Percentiles rank a stretch among this genome's conserved stretches.
Conservation (phyloP, 2,329 filamentous ascomycete species). For the Tolypocladium ophioglossoides region DNA sequence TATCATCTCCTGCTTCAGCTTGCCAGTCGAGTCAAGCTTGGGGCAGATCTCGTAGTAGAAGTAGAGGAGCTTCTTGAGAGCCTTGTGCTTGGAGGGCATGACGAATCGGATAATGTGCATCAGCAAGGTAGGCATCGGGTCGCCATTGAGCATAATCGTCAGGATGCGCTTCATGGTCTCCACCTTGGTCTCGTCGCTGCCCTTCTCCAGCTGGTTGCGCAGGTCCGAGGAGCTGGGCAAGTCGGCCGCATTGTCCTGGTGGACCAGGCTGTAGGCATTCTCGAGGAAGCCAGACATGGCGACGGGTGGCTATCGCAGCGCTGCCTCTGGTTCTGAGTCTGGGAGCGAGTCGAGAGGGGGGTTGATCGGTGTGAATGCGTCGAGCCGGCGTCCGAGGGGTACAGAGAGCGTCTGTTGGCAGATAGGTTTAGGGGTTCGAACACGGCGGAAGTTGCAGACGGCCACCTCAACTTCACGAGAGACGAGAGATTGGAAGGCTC, state of each 20-base stretch:
- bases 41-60: slow-evolving; percentile 99
- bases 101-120: slow-evolving; percentile 99
- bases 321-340: not conserved
- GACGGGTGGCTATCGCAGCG: slow-evolving; percentile 19
- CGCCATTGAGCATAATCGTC: slow-evolving; percentile 95
- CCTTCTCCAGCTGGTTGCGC: slow-evolving; percentile 87
- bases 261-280: slow-evolving; percentile 90
- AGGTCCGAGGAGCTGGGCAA: slow-evolving; percentile 84
- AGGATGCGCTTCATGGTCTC: slow-evolving; percentile 95
- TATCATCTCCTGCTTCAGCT: slow-evolving; percentile 99
- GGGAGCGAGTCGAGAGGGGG: no score
- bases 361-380: not conserved
- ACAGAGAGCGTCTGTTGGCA: not conserved
- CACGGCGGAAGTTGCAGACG: not conserved
- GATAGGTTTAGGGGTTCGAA: not conserved
- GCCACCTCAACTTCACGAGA: slow-evolving; percentile 14
- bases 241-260: slow-evolving; percentile 94
- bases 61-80: slow-evolving; percentile 95
- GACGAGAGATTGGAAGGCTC: not conserved
- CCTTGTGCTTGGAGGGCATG: slow-evolving; percentile 96
- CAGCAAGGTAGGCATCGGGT: slow-evolving; percentile 86
- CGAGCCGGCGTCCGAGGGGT: not conserved
- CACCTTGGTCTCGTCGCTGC: slow-evolving; percentile 82
- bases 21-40: slow-evolving; percentile 83
- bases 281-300: slow-evolving; percentile 93